phyloP scores from a whole-genome alignment of 768 basidiomycete genomes.

The Daedalea quercina region DNA sequence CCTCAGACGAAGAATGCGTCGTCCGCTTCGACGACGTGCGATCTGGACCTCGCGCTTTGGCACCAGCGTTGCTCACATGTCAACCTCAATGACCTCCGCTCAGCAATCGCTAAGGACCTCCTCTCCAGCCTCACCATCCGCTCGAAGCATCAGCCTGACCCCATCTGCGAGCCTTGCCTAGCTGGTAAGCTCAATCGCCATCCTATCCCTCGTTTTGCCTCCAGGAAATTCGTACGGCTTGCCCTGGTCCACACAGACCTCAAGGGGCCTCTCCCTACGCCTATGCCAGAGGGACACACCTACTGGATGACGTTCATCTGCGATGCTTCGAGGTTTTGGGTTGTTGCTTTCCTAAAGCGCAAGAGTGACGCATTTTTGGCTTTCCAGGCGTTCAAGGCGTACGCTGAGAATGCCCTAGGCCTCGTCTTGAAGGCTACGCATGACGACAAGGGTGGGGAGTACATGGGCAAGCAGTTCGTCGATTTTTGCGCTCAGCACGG shows the following conservation, averaged over 20 bases:
- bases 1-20: neutral
- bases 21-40: conserved; percentile 15
- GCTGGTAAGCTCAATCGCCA: conserved; percentile 19
- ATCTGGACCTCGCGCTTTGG: conserved; percentile 20
- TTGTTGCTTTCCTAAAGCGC: conserved; percentile 9
- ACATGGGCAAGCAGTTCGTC: conserved; percentile 15
- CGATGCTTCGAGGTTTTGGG: conserved; percentile 1
- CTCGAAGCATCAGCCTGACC: conserved; percentile 14
- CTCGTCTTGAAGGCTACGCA: conserved; percentile 12
- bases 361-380: conserved; percentile 20
- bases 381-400: conserved; percentile 24
- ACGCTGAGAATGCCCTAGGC: conserved; percentile 21
- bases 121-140: conserved; percentile 21
- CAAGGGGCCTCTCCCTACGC: conserved; percentile 9
- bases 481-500: conserved; percentile 14
- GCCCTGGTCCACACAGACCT: conserved; percentile 12
- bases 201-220: conserved; percentile 7
- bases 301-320: conserved; percentile 10
- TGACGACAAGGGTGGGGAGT: conserved; percentile 24
- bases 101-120: conserved; percentile 9
- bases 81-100: conserved; percentile 16
- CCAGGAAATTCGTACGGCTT: conserved; percentile 3
- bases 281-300: conserved; percentile 4
- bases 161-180: conserved; percentile 29
- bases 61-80: conserved; percentile 26